Percentiles rank a stretch among this genome's conserved stretches.
Conservation (phyloP, 192 early-diverging fungal species). For the Radiomyces spectabilis region DNA sequence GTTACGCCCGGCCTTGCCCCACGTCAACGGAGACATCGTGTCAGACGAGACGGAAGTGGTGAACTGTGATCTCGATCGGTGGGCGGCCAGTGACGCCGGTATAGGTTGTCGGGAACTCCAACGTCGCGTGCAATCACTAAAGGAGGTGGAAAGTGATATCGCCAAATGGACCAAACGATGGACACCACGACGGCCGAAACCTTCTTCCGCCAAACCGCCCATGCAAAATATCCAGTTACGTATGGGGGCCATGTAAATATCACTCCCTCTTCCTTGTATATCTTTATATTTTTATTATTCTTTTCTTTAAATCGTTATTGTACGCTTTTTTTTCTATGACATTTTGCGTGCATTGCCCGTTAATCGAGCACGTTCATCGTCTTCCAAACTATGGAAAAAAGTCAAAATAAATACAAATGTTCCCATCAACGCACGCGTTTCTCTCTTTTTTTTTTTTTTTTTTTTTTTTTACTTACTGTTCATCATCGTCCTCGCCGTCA, state of each 20-base stretch:
- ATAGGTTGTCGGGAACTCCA: conserved; percentile 15
- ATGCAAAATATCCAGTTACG: neutral
- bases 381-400: conserved; percentile 13
- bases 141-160: neutral
- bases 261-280: neutral
- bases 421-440: neutral
- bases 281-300: neutral
- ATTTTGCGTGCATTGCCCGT: conserved; percentile 5
- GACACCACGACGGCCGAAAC: neutral
- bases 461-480: conserved; percentile 19
- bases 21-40: neutral
- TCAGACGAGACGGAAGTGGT: conserved; percentile 5
- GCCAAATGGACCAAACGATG: conserved; percentile 14
- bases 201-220: neutral
- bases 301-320: neutral
- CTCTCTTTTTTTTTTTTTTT: neutral
- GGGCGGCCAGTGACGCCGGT: neutral
- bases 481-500: conserved; percentile 30
- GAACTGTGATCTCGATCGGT: neutral
- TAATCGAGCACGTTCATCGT: conserved; percentile 6
- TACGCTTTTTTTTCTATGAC: conserved; percentile 3
- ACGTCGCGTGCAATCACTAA: neutral
- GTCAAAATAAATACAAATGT: neutral
- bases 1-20: conserved; percentile 3
- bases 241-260: neutral